A percentile compares a stretch with the other conserved stretches of the same genome.
phyloP scores from a whole-genome alignment of 176 grass and related monocot species.

The Olyra latifolia region DNA sequence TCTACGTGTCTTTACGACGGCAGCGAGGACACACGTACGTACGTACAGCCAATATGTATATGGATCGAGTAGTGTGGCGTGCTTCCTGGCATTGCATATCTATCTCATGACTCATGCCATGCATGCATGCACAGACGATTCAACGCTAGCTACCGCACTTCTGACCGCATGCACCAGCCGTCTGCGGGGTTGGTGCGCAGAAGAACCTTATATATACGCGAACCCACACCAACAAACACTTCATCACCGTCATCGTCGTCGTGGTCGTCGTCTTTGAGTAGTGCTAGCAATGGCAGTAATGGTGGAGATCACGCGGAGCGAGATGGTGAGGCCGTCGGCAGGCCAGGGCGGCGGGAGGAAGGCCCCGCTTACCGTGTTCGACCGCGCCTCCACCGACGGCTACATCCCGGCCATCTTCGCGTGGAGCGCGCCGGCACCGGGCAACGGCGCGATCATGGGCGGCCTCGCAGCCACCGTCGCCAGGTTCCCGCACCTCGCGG shows the following conservation, averaged over 20 bases:
- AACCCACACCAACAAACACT: no score
- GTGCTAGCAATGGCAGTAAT: background rate
- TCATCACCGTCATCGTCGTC: no score
- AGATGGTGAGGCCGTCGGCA: background rate
- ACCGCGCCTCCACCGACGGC: conserved; percentile 36
- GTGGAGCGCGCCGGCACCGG: conserved; percentile 19
- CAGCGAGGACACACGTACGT: no score
- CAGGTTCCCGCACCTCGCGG: conserved; percentile 35
- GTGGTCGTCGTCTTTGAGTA: no score
- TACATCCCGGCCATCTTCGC: conserved; percentile 43
- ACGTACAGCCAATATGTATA: no score
- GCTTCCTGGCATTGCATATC: no score
- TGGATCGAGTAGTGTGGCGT: background rate
- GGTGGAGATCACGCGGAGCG: conserved; percentile 4
- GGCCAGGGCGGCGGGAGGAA: background rate
- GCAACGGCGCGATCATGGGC: conserved; percentile 2
- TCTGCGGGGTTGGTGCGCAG: background rate
- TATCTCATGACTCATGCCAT: background rate
- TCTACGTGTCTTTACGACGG: no score
- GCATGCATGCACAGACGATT: no score
- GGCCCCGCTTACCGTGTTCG: conserved; percentile 38
- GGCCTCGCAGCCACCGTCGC: conserved; percentile 9
- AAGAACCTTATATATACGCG: no score
- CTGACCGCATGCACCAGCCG: background rate
- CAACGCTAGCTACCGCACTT: background rate